Conservation (phyloP, 192 early-diverging fungal genomes). For the Obelidium mucronatum region DNA sequence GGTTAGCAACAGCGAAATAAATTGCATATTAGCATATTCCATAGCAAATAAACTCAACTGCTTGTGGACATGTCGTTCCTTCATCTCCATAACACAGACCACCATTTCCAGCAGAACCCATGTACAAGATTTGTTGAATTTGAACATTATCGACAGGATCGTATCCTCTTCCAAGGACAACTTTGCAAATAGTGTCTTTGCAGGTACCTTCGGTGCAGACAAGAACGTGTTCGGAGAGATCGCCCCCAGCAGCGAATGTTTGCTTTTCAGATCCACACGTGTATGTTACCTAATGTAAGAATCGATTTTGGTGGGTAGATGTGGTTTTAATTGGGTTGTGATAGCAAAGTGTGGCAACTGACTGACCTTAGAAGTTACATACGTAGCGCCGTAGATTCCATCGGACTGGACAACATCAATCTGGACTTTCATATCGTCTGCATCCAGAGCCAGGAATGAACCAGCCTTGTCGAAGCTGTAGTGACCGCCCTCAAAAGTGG, state of each 20-base stretch:
- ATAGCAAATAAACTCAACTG: too few relatives aligned
- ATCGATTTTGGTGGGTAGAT: too few relatives aligned
- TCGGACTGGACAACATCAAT: background rate
- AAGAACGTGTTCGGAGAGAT: background rate
- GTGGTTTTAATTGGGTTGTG: too few relatives aligned
- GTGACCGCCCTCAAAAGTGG: background rate
- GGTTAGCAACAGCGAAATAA: too few relatives aligned
- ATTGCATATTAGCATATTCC: too few relatives aligned
- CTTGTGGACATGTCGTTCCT: too few relatives aligned
- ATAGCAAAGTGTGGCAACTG: too few relatives aligned
- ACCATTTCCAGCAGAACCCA: background rate
- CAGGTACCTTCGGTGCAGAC: background rate
- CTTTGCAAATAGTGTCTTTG: background rate
- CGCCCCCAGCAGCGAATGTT: too few relatives aligned
- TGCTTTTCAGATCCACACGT: too few relatives aligned
- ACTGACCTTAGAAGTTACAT: too few relatives aligned
- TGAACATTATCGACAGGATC: slow-evolving; percentile 11
- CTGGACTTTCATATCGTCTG: slow-evolving; percentile 14
- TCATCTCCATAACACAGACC: slow-evolving; percentile 14
- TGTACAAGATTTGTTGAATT: slow-evolving; percentile 8
- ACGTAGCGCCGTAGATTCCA: too few relatives aligned
- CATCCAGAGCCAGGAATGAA: background rate
- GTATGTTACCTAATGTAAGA: too few relatives aligned
- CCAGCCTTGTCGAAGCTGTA: background rate
- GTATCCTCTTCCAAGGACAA: background rate